These are phyloP conservation scores for Rosa hybrid DNA, from an alignment of 331 rosid genomes.

Conservation along the genomic window DNA sequence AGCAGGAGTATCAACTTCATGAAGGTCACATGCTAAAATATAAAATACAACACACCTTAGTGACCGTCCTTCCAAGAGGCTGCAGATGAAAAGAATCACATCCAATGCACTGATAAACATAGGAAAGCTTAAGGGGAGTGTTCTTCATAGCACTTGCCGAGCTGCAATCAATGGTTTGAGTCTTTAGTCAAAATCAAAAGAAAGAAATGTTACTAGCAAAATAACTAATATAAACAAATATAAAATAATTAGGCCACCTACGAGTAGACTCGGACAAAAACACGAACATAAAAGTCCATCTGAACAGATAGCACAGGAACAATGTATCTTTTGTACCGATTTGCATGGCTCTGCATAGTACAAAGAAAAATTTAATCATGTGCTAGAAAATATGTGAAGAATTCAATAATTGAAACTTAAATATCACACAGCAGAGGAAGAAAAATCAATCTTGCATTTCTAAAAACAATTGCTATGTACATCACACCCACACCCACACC, in stretches of 20 bases:
- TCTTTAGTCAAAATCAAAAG: constrained; percentile 24
- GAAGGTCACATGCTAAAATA: not conserved
- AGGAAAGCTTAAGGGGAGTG: constrained; percentile 94
- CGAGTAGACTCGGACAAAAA: constrained; percentile 88
- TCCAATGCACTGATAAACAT: constrained; percentile 95
- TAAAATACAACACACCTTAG: constrained; percentile 62
- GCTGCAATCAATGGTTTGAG: constrained; percentile 54
- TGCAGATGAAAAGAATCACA: constrained; percentile 99
- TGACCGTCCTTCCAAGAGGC: constrained; percentile 72
- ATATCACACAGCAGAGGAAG: not conserved
- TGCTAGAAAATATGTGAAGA: not conserved
- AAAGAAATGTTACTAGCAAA: not conserved
- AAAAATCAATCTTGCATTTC: not conserved
- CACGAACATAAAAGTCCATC: constrained; percentile 92
- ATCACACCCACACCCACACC: not conserved
- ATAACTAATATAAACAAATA: not conserved
- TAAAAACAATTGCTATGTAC: not conserved
- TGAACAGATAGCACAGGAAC: constrained; percentile 95
- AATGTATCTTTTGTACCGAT: constrained; percentile 90
- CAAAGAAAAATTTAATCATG: constrained; percentile 14
- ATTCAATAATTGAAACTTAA: not conserved
- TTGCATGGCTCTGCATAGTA: constrained; percentile 90
- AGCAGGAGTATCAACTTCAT: not conserved
- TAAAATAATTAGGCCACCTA: constrained; percentile 36
- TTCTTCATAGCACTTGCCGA: constrained; percentile 96